These are phyloP conservation scores for Mycosphaerella sp. DNA, from an alignment of 2,329 filamentous ascomycete species.

Conservation along the genomic window DNA sequence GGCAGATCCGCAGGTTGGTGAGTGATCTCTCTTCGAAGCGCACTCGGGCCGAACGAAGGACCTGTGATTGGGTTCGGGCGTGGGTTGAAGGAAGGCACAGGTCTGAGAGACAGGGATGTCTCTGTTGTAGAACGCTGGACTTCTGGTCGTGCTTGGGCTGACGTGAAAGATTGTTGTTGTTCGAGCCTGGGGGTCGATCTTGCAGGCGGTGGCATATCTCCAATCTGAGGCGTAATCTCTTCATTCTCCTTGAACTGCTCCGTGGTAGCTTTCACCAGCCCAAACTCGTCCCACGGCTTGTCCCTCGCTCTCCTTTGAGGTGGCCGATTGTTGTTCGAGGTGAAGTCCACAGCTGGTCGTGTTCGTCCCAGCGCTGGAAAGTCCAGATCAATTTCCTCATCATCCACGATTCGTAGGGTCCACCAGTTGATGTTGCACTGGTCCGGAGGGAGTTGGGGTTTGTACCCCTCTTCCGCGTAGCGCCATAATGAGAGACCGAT, in stretches of 20 bases:
- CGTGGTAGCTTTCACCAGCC: constrained; percentile 64
- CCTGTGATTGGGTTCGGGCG: constrained; percentile 48
- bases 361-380: constrained; percentile 72
- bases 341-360: constrained; percentile 69
- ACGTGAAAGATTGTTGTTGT: not conserved
- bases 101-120: constrained; percentile 16
- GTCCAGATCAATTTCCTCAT: constrained; percentile 77
- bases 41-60: constrained; percentile 40
- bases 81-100: constrained; percentile 32
- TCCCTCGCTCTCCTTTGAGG: constrained; percentile 60
- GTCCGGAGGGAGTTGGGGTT: constrained; percentile 57
- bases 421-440: constrained; percentile 75
- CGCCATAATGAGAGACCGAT: constrained; percentile 73
- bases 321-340: constrained; percentile 67
- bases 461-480: constrained; percentile 68
- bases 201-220: constrained; percentile 13
- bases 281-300: constrained; percentile 77
- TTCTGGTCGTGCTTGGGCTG: constrained; percentile 6
- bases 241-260: constrained; percentile 65
- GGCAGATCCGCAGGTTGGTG: constrained; percentile 36
- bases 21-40: constrained; percentile 40
- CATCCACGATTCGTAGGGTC: constrained; percentile 76
- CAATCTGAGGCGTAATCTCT: constrained; percentile 30
- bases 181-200: constrained; percentile 14
- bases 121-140: constrained; percentile 13